Evolutionary conservation across 345 rosid species (phyloP).

Genomic region (Rhodamnia argentea): DNA sequence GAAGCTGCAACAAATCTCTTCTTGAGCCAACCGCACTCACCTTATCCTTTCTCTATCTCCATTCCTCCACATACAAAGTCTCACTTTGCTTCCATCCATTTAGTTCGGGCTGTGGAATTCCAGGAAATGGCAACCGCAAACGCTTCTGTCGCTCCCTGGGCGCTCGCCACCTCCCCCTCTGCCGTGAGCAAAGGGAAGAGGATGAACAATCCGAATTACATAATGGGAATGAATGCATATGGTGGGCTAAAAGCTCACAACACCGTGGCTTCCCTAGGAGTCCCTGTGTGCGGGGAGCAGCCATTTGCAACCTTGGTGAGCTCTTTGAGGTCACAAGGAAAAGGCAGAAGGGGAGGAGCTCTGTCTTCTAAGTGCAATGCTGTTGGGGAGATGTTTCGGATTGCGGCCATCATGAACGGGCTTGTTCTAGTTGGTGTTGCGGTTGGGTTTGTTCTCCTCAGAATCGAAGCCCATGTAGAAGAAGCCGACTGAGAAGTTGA

Average conservation of each 20-base stretch:
- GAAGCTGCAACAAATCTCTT: neutral
- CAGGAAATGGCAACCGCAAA: neutral
- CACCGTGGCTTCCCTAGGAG: constrained; percentile 19
- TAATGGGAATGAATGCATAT: constrained; percentile 25
- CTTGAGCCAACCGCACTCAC: neutral
- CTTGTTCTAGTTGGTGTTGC: constrained; percentile 3
- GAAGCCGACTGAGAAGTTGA: neutral
- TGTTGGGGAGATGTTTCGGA: constrained; percentile 1
- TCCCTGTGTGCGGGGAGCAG: constrained; percentile 14
- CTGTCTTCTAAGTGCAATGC: constrained; percentile 19
- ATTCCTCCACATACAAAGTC: neutral
- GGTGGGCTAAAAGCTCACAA: constrained; percentile 41
- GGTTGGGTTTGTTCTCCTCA: constrained; percentile 1
- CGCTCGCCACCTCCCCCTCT: neutral
- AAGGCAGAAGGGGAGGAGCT: constrained; percentile 8
- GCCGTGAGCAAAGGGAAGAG: neutral
- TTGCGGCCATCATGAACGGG: neutral
- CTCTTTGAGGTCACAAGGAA: constrained; percentile 24
- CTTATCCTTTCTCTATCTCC: neutral
- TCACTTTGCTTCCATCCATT: neutral
- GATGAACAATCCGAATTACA: constrained; percentile 1
- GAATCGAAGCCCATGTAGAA: constrained; percentile 2
- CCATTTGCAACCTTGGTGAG: constrained; percentile 28
- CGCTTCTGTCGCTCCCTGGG: neutral
- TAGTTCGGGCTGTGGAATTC: neutral